Evolutionary conservation across 495 filamentous ascomycete species (phyloP).

Genomic region (Tirmania nivea): DNA sequence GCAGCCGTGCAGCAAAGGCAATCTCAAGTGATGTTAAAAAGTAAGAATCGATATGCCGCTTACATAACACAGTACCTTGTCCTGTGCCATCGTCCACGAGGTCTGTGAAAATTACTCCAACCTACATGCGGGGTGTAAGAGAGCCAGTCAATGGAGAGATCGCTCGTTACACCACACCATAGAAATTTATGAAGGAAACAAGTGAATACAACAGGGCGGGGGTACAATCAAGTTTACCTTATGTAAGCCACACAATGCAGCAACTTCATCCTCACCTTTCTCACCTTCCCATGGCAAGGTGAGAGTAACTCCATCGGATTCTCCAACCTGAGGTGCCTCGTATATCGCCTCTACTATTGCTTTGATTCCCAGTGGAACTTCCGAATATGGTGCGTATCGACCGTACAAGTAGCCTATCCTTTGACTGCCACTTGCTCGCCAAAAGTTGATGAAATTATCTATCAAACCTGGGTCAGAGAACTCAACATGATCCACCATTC

Average conservation of each 20-base stretch:
- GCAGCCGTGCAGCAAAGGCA: constrained; percentile 64
- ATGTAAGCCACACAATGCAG: constrained; percentile 63
- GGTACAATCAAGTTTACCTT: constrained; percentile 25
- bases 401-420: constrained; percentile 81
- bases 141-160: not conserved
- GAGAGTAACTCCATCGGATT: constrained; percentile 76
- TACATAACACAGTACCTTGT: constrained; percentile 74
- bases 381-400: constrained; percentile 70
- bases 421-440: constrained; percentile 60
- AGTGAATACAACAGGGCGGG: too few relatives aligned
- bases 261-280: constrained; percentile 58
- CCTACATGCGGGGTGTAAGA: constrained; percentile 8
- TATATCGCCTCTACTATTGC: constrained; percentile 96
- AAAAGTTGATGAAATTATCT: constrained; percentile 73
- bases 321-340: constrained; percentile 77
- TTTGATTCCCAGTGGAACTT: constrained; percentile 85
- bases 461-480: constrained; percentile 66
- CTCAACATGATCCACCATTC: constrained; percentile 98
- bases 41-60: constrained; percentile 87
- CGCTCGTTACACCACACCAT: not conserved
- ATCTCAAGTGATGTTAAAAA: constrained; percentile 86
- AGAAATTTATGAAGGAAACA: too few relatives aligned
- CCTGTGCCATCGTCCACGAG: constrained; percentile 60
- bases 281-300: constrained; percentile 67
- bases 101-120: constrained; percentile 93